Base-by-base conservation (phyloP, 1,284 basidiomycete species). In the Caloboletus firmus region DNA sequence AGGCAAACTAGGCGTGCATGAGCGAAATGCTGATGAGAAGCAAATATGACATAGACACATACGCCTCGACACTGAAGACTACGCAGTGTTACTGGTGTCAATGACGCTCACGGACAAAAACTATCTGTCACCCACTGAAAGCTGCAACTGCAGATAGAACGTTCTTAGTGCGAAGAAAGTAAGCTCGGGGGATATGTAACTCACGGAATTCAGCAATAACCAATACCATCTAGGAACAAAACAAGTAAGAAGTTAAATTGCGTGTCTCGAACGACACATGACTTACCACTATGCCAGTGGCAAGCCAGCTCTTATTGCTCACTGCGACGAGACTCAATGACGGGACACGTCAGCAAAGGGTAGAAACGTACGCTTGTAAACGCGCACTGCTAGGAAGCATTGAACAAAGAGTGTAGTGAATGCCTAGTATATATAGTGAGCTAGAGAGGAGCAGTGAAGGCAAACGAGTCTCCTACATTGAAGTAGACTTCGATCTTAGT, bases 151-250 rank as follows among this genome's bases (percentile, higher is more conserved):
- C n/a, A 5, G 12, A 49, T 18, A 50, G 7, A 30, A 45, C n/a
- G 4, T 7, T 17, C 13, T 56, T 35, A 64, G 50, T 50, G 41
- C 24, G 49, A 2, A 35, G 28, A 18, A 13, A 9, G 18, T 30
- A 42, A 20, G 26, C 10, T 37, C 10, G 32, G 5, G 35, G 34
- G 17, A n/a, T 18, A 46, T n/a, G n/a, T 15, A 9, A 59, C 76
- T 51, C 59, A 80, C 83, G 72, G 54, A 83, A 83, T 66, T 83
- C 79, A n/a, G 68, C 74, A 12, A 77, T 26, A 24, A 84, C 74
- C 10, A 84, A 56, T 22, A 34, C 3, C 54, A 64, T 35, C 65
- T 67, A 30, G 17, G 18, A 35, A 32, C 47, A 30, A 13, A 7
- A 32, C 9, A 3, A 20, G 1, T 41, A 17, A 49, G 32, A 32